Evolutionary conservation across 2,329 filamentous ascomycete genomes (phyloP).

Genomic region (Didymella arachidicola): DNA sequence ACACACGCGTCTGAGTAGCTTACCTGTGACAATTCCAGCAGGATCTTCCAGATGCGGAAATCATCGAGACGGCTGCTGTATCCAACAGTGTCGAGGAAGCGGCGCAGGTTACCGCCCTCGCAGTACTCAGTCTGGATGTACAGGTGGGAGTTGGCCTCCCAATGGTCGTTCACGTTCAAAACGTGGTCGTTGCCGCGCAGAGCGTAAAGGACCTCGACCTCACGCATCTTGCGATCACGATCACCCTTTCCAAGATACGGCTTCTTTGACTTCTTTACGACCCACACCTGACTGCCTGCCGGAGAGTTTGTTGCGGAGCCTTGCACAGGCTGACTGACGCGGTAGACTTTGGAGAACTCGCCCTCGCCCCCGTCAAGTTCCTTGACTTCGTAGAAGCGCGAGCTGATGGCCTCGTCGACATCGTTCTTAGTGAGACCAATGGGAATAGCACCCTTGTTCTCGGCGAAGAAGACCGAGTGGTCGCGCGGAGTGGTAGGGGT

Average conservation of each 20-base stretch:
- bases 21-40: conserved; percentile 85
- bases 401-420: conserved; percentile 75
- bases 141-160: conserved; percentile 84
- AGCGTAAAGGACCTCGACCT: conserved; percentile 80
- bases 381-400: conserved; percentile 79
- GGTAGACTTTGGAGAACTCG: conserved; percentile 93
- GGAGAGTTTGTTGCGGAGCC: conserved; percentile 38
- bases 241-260: conserved; percentile 80
- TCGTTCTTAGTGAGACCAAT: conserved; percentile 73
- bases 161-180: conserved; percentile 81
- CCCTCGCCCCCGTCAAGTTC: conserved; percentile 76
- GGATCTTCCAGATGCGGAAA: conserved; percentile 98
- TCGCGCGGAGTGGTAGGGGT: conserved; percentile 78
- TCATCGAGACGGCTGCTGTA: conserved; percentile 88
- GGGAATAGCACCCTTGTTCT: conserved; percentile 65
- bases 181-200: conserved; percentile 84
- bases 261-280: conserved; percentile 91
- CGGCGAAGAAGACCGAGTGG: conserved; percentile 64
- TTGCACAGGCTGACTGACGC: conserved; percentile 66
- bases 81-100: conserved; percentile 83
- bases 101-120: conserved; percentile 88
- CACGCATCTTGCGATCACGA: conserved; percentile 81
- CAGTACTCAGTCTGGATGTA: conserved; percentile 99
- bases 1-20: conserved; percentile 47
- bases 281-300: conserved; percentile 67